Evolutionary conservation across 805 yeast species (phyloP).

Genomic region (Komagataella pseudopastoris): DNA sequence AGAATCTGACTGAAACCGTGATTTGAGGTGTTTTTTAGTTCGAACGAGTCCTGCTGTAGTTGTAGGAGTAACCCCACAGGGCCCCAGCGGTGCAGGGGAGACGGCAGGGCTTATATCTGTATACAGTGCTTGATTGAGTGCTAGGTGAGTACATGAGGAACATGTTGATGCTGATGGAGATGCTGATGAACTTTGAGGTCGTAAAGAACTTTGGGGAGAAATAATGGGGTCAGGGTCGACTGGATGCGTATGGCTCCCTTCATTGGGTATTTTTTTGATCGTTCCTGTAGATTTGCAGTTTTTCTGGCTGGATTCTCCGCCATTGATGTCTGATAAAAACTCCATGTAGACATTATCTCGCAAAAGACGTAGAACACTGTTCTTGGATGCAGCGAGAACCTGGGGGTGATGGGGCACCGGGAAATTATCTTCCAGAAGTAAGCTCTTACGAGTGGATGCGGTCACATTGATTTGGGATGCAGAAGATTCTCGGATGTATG

Average conservation of each 20-base stretch:
- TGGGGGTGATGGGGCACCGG: constrained; percentile 18
- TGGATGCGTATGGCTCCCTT: not conserved
- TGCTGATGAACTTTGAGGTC: not conserved
- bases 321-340: constrained; percentile 3
- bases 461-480: constrained; percentile 37
- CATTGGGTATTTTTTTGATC: not conserved
- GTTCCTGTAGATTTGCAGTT: not conserved
- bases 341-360: constrained; percentile 19
- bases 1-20: not conserved
- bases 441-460: constrained; percentile 17
- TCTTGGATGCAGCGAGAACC: constrained; percentile 16
- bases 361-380: constrained; percentile 16
- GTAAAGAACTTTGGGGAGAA: not conserved
- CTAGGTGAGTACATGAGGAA: not conserved
- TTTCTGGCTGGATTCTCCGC: not conserved
- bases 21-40: not conserved
- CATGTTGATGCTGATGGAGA: not conserved
- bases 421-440: constrained; percentile 13
- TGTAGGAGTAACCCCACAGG: not conserved
- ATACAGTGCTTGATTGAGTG: not conserved
- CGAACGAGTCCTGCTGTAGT: not conserved
- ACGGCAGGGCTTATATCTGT: not conserved
- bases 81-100: not conserved
- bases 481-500: constrained; percentile 27
- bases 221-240: not conserved